Percentiles rank a stretch among this genome's conserved stretches.
phyloP scores from a whole-genome alignment of 495 filamentous ascomycete species.

The Hypomontagnella monticulosa region DNA sequence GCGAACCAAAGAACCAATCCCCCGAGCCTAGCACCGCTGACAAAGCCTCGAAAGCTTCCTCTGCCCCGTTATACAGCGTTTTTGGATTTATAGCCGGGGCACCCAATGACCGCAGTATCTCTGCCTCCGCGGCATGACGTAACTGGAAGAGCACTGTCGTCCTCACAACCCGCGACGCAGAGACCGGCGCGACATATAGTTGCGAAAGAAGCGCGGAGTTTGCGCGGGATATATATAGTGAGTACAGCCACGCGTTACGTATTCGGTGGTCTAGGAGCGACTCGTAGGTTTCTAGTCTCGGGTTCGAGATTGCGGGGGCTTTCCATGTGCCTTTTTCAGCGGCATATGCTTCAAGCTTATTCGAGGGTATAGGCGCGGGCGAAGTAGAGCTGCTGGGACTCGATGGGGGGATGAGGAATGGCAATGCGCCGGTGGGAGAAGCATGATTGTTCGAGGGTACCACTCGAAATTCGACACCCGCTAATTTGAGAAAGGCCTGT shows the following conservation, averaged over 20 bases:
- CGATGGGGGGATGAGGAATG: constrained; percentile 78
- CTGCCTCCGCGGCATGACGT: constrained; percentile 72
- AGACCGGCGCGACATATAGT: constrained; percentile 74
- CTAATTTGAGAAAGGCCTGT: constrained; percentile 86
- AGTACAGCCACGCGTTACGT: constrained; percentile 87
- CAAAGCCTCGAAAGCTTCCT: constrained; percentile 78
- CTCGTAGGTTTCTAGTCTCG: constrained; percentile 78
- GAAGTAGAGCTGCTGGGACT: constrained; percentile 30
- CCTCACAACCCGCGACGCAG: constrained; percentile 70
- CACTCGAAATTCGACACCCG: constrained; percentile 72
- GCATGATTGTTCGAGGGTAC: constrained; percentile 89
- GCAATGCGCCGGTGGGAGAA: constrained; percentile 84
- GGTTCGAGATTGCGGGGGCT: constrained; percentile 13
- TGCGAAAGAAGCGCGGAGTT: constrained; percentile 70
- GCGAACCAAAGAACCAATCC: constrained; percentile 51
- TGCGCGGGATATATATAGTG: constrained; percentile 75
- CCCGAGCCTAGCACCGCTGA: constrained; percentile 71
- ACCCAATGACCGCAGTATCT: constrained; percentile 71
- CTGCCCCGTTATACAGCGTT: constrained; percentile 72
- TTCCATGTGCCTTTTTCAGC: constrained; percentile 45
- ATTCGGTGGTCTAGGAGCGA: constrained; percentile 81
- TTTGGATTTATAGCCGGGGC: constrained; percentile 64
- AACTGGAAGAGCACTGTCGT: constrained; percentile 70
- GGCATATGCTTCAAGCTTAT: constrained; percentile 76
- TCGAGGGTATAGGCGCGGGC: constrained; percentile 65